phyloP scores from a whole-genome alignment of 1,139 yeast genomes.

The Yamadazyma epiphylla region DNA sequence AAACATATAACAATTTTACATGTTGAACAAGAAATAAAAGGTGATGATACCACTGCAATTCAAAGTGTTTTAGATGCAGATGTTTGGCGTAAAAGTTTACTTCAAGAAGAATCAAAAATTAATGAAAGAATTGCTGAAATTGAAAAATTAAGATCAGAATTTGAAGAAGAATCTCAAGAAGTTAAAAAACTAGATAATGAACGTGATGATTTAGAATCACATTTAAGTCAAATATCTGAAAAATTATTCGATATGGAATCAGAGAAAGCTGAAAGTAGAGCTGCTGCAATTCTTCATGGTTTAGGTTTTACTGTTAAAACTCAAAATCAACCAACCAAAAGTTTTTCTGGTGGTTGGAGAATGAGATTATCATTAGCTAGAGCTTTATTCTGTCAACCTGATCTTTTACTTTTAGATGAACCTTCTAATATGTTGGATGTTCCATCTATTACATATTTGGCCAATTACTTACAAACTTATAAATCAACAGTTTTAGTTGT shows the following conservation, averaged over 20 bases:
- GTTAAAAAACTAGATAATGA: conserved; percentile 82
- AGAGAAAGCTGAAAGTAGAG: conserved; percentile 96
- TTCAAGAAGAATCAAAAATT: conserved; percentile 72
- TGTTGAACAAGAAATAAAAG: conserved; percentile 94
- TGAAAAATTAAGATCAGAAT: conserved; percentile 61
- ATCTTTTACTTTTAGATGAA: conserved; percentile 87
- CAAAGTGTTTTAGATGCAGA: conserved; percentile 97
- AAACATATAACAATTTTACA: conserved; percentile 92
- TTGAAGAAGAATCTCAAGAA: conserved; percentile 82
- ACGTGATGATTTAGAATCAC: conserved; percentile 77
- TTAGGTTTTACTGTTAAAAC: conserved; percentile 90
- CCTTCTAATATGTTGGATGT: conserved; percentile 99
- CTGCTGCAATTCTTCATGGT: conserved; percentile 91
- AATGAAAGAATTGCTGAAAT: conserved; percentile 73
- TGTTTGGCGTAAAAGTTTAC: conserved; percentile 92
- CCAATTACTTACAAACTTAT: conserved; percentile 83
- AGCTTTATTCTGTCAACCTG: conserved; percentile 96
- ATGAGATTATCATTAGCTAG: conserved; percentile 98
- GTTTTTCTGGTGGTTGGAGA: conserved; percentile 99
- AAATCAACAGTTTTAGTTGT: conserved; percentile 92
- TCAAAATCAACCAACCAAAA: conserved; percentile 76
- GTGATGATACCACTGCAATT: conserved; percentile 86
- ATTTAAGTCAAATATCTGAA: conserved; percentile 73
- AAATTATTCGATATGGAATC: conserved; percentile 90
- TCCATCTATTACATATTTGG: conserved; percentile 92